Evolutionary conservation across 495 filamentous ascomycete species (phyloP).

Genomic region (Pseudotulostoma volvatum): DNA sequence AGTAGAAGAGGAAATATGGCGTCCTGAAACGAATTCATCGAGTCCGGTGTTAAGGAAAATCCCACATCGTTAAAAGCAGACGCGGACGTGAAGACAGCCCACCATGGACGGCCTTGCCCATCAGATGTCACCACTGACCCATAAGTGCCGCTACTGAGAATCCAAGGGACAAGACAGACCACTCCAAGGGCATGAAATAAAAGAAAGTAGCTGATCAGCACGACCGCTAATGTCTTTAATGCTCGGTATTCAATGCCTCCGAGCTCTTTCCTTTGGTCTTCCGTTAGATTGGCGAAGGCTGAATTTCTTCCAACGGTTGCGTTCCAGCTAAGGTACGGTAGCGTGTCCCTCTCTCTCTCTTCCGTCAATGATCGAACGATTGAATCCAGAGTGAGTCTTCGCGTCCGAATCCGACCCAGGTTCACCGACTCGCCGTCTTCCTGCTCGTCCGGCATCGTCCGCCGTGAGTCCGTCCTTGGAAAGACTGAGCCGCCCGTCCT

Average conservation of each 20-base stretch:
- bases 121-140: conserved; percentile 40
- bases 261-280: conserved; percentile 82
- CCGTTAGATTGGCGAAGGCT: conserved; percentile 70
- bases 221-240: conserved; percentile 64
- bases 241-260: conserved; percentile 91
- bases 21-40: conserved; percentile 71
- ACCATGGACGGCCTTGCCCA: conserved; percentile 62
- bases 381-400: conserved; percentile 19
- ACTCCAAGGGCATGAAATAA: conserved; percentile 61
- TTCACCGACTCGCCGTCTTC: conserved; percentile 13
- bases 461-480: conserved; percentile 23
- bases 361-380: conserved; percentile 26
- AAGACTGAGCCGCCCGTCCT: conserved; percentile 21
- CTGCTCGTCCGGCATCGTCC: conserved; percentile 22
- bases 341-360: conserved; percentile 32
- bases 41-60: conserved; percentile 78
- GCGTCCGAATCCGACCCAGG: conserved; percentile 10
- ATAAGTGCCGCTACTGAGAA: conserved; percentile 40
- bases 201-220: conserved; percentile 63
- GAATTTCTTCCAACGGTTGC: conserved; percentile 87
- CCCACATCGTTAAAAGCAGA: conserved; percentile 85
- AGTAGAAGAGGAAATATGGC: conserved; percentile 60
- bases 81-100: conserved; percentile 72
- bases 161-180: conserved; percentile 63
- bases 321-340: conserved; percentile 85